Evolutionary conservation across 2,329 filamentous ascomycete genomes (phyloP), one percentile per base, ranked within the genome.

Genomic region (Calonectria henricotiae): DNA sequence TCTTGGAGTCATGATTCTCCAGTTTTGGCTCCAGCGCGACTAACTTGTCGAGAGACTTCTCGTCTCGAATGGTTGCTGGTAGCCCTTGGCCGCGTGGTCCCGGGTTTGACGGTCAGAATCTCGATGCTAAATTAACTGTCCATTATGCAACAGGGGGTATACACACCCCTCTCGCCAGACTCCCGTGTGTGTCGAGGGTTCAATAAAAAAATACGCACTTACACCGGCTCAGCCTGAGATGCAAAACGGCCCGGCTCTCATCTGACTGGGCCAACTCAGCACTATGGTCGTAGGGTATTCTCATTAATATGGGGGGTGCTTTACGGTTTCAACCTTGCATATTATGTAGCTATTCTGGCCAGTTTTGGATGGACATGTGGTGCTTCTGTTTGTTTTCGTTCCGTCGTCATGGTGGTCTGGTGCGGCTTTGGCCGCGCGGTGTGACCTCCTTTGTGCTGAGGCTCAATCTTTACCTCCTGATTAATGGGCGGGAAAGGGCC

Each of bases 1-100:
- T 74, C 60, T 70, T 76, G 74, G 71, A 72, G 69, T 75, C 75
- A 77, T 75, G 44, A 70, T 62, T 74, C 75, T 71, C 75, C 73
- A 73, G 67, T 69, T 39, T 73, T 60, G 54, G 37, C 64, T 62
- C 51, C 65, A 71, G 44, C 25, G 32, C 55, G 62, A 58, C 35
- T 30, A 7, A 27, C 61, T 47, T 41, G 41, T 65, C 62, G 32
- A 64, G 23, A 46, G 60, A 13, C 49, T 60, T 25, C 37, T 39
- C 47, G 43, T n/a, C 67, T 39, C 61, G 67, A 32, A 55, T 65
- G 54, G 13, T 37, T 37, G 44, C 25, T 41, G 44, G 23, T 27
- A 25, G 43, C 9, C 30, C 30, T 23, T 27, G 54, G 41, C 69
- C 25, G 58, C 47, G 67, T 44, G 15, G 25, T 43, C 25, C 12